Evolutionary conservation across 2,329 filamentous ascomycete genomes (phyloP).

Genomic region (Talaromyces amestolkiae): DNA sequence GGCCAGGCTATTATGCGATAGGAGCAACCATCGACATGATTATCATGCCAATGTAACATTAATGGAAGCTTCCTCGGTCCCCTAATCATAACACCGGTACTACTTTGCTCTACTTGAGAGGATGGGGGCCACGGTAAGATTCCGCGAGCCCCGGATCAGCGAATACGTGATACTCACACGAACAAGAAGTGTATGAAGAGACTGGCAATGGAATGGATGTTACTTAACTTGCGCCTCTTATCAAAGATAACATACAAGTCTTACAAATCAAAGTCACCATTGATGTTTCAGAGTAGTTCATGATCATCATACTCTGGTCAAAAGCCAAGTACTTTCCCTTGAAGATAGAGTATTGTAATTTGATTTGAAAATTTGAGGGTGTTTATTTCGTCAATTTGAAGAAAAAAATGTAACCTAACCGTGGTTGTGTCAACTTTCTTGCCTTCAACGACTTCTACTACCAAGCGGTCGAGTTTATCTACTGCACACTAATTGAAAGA

Average conservation of each 20-base stretch:
- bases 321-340: background rate
- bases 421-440: background rate
- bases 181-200: background rate
- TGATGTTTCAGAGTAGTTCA: background rate
- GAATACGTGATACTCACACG: background rate
- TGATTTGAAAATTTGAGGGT: background rate
- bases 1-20: background rate
- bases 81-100: background rate
- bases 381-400: background rate
- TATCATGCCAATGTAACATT: background rate
- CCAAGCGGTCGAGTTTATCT: background rate
- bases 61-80: too few relatives aligned
- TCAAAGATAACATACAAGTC: background rate
- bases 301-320: background rate
- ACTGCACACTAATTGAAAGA: background rate
- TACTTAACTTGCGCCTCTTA: background rate
- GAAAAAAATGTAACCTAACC: background rate
- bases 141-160: background rate
- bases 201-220: background rate
- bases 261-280: background rate
- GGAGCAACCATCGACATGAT: background rate
- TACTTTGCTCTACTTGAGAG: background rate
- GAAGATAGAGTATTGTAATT: background rate
- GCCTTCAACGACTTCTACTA: background rate
- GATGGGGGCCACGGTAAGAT: background rate